Conservation (phyloP, 2,329 filamentous ascomycete species). For the Lasiodiplodia citricola region DNA sequence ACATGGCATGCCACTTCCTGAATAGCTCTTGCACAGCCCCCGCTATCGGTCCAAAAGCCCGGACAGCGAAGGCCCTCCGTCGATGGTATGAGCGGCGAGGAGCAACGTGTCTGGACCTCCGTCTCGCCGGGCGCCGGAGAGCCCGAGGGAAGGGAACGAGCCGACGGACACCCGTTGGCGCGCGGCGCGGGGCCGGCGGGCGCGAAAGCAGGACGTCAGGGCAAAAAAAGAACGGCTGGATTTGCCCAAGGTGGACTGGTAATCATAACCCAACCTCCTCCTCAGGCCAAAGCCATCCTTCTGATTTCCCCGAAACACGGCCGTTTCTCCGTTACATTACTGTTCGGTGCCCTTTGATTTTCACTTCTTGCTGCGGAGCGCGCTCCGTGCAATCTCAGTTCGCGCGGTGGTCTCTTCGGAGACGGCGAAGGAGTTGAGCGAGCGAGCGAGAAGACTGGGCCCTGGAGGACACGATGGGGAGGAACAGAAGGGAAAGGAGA, state of each 20-base stretch:
- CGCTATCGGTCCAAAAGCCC: slow-evolving; percentile 11
- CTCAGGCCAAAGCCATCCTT: not conserved
- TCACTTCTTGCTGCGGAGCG: not conserved
- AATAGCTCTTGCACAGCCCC: slow-evolving; percentile 9
- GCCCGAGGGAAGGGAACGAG: slow-evolving; percentile 2
- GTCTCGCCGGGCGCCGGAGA: slow-evolving; percentile 2
- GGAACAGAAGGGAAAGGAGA: not conserved
- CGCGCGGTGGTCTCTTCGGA: not conserved
- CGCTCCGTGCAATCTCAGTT: not conserved
- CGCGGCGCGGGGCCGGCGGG: slow-evolving; percentile 9
- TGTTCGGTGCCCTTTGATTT: not conserved
- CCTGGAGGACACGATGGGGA: not conserved
- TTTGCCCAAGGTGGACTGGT: slow-evolving; percentile 10
- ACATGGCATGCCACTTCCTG: slow-evolving; percentile 3
- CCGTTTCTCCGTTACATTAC: not conserved
- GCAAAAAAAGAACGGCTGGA: slow-evolving; percentile 17
- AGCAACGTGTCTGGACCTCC: not conserved
- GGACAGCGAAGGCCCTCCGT: not conserved
- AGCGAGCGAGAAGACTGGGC: not conserved
- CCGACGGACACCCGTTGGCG: not conserved
- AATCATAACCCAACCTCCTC: not conserved
- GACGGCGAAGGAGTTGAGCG: not conserved
- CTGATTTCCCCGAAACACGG: slow-evolving; percentile 14
- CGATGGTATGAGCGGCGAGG: not conserved
- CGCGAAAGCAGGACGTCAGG: not conserved